A percentile compares a stretch with the other conserved stretches of the same genome.
Evolutionary conservation across 768 basidiomycete genomes (phyloP).

Genomic region (Suillus clintonianus): DNA sequence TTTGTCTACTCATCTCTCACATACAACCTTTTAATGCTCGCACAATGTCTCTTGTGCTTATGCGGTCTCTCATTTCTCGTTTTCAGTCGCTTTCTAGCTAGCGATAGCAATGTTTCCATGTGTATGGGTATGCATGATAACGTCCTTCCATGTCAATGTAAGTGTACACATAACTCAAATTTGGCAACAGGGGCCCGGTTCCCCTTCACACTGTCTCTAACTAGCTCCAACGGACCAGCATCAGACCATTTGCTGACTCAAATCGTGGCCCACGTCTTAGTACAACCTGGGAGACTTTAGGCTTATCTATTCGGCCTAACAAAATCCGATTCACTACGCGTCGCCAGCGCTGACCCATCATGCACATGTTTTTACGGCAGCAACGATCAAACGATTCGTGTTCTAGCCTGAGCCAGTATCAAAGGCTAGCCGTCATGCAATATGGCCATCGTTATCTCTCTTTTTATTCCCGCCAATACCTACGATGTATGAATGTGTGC

Average conservation of each 20-base stretch:
- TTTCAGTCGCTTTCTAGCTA: neutral
- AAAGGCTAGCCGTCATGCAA: neutral
- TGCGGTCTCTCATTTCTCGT: neutral
- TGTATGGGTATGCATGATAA: neutral
- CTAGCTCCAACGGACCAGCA: neutral
- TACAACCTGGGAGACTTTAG: too few relatives aligned
- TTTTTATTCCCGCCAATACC: neutral
- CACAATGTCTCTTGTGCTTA: neutral
- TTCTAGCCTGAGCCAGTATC: too few relatives aligned
- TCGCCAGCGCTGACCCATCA: too few relatives aligned
- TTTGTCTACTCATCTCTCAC: neutral
- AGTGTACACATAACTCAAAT: neutral
- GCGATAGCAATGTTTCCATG: neutral
- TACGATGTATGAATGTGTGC: constrained; percentile 13
- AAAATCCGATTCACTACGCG: too few relatives aligned
- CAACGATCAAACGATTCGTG: neutral
- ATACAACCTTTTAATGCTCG: neutral
- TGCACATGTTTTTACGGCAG: neutral
- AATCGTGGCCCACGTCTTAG: neutral
- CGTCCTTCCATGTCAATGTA: neutral
- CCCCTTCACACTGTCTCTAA: too few relatives aligned
- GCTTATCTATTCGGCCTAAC: too few relatives aligned
- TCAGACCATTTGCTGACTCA: neutral
- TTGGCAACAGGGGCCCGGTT: neutral
- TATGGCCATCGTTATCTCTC: neutral